Percentiles rank a stretch among this genome's conserved stretches.
Conservation (phyloP, 2,329 filamentous ascomycete genomes). For the Paecilomyces sp. region DNA sequence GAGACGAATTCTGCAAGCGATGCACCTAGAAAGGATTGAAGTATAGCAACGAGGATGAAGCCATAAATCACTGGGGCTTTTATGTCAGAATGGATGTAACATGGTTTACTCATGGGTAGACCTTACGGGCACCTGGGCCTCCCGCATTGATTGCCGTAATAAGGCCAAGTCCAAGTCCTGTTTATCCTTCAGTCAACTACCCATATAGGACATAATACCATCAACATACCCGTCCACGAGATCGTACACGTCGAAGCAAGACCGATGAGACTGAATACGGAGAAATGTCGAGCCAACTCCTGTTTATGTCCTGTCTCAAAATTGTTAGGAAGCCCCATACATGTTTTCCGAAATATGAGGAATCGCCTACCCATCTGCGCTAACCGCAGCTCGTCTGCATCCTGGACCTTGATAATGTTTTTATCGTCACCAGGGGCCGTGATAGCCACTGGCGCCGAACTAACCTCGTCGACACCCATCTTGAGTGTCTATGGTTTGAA, state of each 20-base stretch:
- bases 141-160: constrained; percentile 44
- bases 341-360: neutral
- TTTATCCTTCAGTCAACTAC: neutral
- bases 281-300: constrained; percentile 43
- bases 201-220: neutral
- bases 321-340: neutral
- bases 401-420: constrained; percentile 13
- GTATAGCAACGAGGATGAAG: constrained; percentile 42
- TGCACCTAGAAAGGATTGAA: constrained; percentile 41
- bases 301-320: constrained; percentile 37
- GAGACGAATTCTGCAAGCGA: constrained; percentile 44
- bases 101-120: no score
- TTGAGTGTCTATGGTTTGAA: no score
- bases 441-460: neutral
- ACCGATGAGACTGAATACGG: constrained; percentile 41
- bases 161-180: constrained; percentile 35
- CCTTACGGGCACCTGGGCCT: constrained; percentile 35
- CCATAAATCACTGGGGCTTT: constrained; percentile 41
- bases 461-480: neutral
- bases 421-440: neutral
- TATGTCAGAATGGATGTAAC: neutral
- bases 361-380: constrained; percentile 37
- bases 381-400: constrained; percentile 36
- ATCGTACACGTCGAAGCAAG: constrained; percentile 46
- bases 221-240: constrained; percentile 38